Conservation (phyloP, 164 flowering plant species). For the Piper longum region DNA sequence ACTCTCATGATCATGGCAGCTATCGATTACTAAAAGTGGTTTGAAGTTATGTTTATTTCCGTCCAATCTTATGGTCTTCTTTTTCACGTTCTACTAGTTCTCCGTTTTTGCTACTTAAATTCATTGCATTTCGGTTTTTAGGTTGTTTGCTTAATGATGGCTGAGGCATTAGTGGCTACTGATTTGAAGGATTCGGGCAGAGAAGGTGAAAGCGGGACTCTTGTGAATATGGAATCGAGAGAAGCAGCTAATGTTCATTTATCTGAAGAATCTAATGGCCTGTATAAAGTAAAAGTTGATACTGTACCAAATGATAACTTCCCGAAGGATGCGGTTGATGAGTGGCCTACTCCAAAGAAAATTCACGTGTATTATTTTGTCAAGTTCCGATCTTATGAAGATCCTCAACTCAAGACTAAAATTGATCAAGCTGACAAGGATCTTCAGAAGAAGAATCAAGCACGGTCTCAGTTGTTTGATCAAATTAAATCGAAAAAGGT, state of each 20-base stretch:
- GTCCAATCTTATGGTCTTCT: neutral
- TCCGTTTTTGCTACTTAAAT: neutral
- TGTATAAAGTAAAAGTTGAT: slow-evolving; percentile 26
- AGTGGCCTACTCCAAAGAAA: slow-evolving; percentile 70
- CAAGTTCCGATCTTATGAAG: slow-evolving; percentile 48
- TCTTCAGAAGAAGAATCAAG: slow-evolving; percentile 41
- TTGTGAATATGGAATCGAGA: slow-evolving; percentile 18
- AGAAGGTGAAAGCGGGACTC: slow-evolving; percentile 27
- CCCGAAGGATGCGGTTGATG: slow-evolving; percentile 69
- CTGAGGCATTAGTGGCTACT: slow-evolving; percentile 43
- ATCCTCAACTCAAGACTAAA: slow-evolving; percentile 53
- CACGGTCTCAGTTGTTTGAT: slow-evolving; percentile 43
- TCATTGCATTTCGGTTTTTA: slow-evolving; percentile 1
- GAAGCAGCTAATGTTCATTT: slow-evolving; percentile 41
- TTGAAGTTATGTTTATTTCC: no score
- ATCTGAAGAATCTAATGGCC: slow-evolving; percentile 27
- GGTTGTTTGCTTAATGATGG: slow-evolving; percentile 29
- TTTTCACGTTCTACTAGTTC: neutral
- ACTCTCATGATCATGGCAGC: no score
- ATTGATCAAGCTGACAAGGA: slow-evolving; percentile 60
- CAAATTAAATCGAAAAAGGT: slow-evolving; percentile 56
- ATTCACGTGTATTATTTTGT: slow-evolving; percentile 50
- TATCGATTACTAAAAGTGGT: no score
- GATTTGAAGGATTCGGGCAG: slow-evolving; percentile 18
- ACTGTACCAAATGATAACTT: slow-evolving; percentile 18